Conservation (phyloP, 148 eudicot species). For the Pouteria glomerata region DNA sequence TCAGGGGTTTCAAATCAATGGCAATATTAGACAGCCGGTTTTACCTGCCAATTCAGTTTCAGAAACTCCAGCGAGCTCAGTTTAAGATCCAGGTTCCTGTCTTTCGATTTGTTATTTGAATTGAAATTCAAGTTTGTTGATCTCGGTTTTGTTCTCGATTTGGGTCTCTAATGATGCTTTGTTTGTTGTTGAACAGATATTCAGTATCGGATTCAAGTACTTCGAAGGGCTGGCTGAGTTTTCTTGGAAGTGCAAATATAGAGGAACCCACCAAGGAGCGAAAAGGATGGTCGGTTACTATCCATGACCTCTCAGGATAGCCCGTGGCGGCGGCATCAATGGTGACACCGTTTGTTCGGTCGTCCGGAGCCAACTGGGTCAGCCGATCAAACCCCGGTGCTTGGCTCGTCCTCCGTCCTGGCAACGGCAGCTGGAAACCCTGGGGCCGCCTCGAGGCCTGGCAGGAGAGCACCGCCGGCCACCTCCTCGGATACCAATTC, state of each 20-base stretch:
- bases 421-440: slow-evolving; percentile 76
- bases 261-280: slow-evolving; percentile 47
- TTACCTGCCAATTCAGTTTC: slow-evolving; percentile 78
- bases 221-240: slow-evolving; percentile 53
- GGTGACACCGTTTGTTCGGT: slow-evolving; percentile 94
- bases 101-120: too few species aligned
- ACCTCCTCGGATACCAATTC: slow-evolving; percentile 58
- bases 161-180: too few species aligned
- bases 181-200: slow-evolving; percentile 48
- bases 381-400: slow-evolving; percentile 83
- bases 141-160: too few species aligned
- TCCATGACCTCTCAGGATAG: slow-evolving; percentile 89
- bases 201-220: slow-evolving; percentile 48
- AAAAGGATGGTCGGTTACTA: slow-evolving; percentile 84
- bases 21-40: slow-evolving; percentile 79
- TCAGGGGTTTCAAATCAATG: slow-evolving; percentile 86
- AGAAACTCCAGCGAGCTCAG: slow-evolving; percentile 49
- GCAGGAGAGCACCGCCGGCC: slow-evolving; percentile 47
- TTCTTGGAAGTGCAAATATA: slow-evolving; percentile 24
- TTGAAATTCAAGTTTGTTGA: too few species aligned
- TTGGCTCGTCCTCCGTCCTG: slow-evolving; percentile 88
- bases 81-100: slow-evolving; percentile 58
- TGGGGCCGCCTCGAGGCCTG: slow-evolving; percentile 97
- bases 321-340: slow-evolving; percentile 87
- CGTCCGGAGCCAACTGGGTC: slow-evolving; percentile 62